These are phyloP conservation scores for Syncephalis fuscata DNA, from an alignment of 371 early-diverging fungal species.

Conservation along the genomic window DNA sequence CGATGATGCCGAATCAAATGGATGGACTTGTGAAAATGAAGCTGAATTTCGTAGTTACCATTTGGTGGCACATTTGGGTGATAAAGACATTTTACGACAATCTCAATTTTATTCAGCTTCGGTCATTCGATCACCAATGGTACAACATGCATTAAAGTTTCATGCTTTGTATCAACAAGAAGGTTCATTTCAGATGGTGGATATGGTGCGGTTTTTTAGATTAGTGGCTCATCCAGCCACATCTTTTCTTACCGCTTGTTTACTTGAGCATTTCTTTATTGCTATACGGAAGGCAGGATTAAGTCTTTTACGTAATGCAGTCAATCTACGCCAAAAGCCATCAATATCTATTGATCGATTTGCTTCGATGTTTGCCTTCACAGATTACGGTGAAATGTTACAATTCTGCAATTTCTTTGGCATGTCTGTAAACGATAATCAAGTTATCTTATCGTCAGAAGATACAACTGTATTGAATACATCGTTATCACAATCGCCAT, in stretches of 20 bases:
- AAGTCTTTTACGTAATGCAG: slow-evolving; percentile 2
- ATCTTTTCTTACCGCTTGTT: slow-evolving; percentile 56
- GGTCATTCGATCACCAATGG: slow-evolving; percentile 31
- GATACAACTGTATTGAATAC: no score
- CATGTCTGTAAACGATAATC: no score
- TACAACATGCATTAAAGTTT: slow-evolving; percentile 51
- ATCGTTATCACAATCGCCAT: no score
- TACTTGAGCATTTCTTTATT: slow-evolving; percentile 52
- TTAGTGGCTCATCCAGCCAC: slow-evolving; percentile 29
- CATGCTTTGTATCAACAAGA: slow-evolving; percentile 37
- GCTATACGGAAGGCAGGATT: slow-evolving; percentile 56
- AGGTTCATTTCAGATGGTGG: slow-evolving; percentile 21
- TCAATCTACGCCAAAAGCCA: no score
- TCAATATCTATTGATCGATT: no score
- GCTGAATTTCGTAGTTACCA: slow-evolving; percentile 80
- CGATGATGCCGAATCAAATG: slow-evolving; percentile 42
- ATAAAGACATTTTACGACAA: slow-evolving; percentile 44
- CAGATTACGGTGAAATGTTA: no score
- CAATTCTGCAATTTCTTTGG: no score
- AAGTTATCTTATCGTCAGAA: no score
- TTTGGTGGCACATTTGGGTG: slow-evolving; percentile 49
- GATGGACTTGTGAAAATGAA: slow-evolving; percentile 47
- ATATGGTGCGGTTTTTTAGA: slow-evolving; percentile 39
- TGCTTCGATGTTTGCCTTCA: no score
- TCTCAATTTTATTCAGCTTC: slow-evolving; percentile 29